Evolutionary conservation across 2,329 filamentous ascomycete species (phyloP).

Genomic region (Fonsecaea monophora): DNA sequence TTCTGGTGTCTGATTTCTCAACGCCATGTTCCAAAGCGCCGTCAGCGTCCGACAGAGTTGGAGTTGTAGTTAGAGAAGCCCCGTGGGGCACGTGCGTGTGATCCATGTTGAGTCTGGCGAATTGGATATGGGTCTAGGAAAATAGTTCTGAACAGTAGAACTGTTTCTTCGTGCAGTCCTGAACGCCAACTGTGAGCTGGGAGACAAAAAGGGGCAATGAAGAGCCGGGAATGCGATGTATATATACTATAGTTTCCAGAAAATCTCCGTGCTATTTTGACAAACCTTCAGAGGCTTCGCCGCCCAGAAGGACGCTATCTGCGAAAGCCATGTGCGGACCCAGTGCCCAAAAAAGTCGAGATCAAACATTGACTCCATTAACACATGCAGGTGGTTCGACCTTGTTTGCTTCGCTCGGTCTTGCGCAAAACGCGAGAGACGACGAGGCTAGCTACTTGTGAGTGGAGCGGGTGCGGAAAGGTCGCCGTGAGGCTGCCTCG

Average conservation of each 20-base stretch:
- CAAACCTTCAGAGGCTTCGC: constrained; percentile 1
- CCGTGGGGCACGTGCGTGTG: background rate
- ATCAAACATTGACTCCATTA: background rate
- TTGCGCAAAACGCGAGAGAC: constrained; percentile 11
- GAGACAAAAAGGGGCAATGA: background rate
- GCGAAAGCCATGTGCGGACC: background rate
- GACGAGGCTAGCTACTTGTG: background rate
- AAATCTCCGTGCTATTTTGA: background rate
- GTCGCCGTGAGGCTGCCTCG: background rate
- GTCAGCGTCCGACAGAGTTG: constrained; percentile 5
- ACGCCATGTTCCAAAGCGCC: constrained; percentile 9
- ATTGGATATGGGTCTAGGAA: background rate
- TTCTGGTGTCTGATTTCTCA: constrained; percentile 27
- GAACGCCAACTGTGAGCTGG: constrained; percentile 1
- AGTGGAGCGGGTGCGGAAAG: constrained; percentile 12
- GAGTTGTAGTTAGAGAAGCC: constrained; percentile 16
- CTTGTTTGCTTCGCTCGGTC: background rate
- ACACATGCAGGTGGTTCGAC: constrained; percentile 9
- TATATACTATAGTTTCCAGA: constrained; percentile 8
- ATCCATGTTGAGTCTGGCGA: constrained; percentile 7
- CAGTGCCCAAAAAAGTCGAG: background rate
- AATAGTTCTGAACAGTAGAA: background rate
- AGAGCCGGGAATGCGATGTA: background rate
- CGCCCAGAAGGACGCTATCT: background rate
- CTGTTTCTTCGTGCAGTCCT: background rate